Conservation (phyloP, 768 basidiomycete genomes). For the Piloderma croceum region DNA sequence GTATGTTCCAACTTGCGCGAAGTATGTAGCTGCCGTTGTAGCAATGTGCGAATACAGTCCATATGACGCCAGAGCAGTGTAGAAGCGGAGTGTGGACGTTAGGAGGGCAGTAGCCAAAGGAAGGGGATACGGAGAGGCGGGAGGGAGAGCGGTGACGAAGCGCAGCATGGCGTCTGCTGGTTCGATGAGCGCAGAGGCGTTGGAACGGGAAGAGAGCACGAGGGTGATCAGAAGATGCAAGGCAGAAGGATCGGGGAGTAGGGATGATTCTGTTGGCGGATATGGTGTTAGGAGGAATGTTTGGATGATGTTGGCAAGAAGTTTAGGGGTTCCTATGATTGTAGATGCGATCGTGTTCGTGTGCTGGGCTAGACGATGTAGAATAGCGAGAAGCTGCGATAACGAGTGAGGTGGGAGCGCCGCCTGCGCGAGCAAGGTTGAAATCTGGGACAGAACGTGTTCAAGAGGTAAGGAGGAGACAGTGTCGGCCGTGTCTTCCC, state of each 20-base stretch:
- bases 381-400: slow-evolving; percentile 50
- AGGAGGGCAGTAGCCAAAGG: slow-evolving; percentile 43
- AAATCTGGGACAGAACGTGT: slow-evolving; percentile 48
- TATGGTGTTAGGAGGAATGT: slow-evolving; percentile 55
- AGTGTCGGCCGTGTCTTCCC: slow-evolving; percentile 20
- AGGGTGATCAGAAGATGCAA: slow-evolving; percentile 54
- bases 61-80: slow-evolving; percentile 63
- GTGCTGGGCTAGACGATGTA: slow-evolving; percentile 58
- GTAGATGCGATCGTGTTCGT: slow-evolving; percentile 46
- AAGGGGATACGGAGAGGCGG: slow-evolving; percentile 32
- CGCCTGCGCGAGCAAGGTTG: slow-evolving; percentile 33
- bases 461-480: slow-evolving; percentile 34
- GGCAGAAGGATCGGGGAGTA: slow-evolving; percentile 39
- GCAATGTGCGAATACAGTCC: slow-evolving; percentile 72
- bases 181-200: slow-evolving; percentile 52
- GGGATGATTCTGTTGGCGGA: slow-evolving; percentile 29
- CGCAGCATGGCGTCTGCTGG: slow-evolving; percentile 64
- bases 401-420: slow-evolving; percentile 45
- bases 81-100: slow-evolving; percentile 54
- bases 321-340: slow-evolving; percentile 46
- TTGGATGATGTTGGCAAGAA: slow-evolving; percentile 48
- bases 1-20: slow-evolving; percentile 46
- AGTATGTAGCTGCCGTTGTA: slow-evolving; percentile 53
- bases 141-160: slow-evolving; percentile 58
- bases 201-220: slow-evolving; percentile 59